Base-by-base conservation (phyloP, 2,329 filamentous ascomycete species). In the Pyrenophora seminiperda region DNA sequence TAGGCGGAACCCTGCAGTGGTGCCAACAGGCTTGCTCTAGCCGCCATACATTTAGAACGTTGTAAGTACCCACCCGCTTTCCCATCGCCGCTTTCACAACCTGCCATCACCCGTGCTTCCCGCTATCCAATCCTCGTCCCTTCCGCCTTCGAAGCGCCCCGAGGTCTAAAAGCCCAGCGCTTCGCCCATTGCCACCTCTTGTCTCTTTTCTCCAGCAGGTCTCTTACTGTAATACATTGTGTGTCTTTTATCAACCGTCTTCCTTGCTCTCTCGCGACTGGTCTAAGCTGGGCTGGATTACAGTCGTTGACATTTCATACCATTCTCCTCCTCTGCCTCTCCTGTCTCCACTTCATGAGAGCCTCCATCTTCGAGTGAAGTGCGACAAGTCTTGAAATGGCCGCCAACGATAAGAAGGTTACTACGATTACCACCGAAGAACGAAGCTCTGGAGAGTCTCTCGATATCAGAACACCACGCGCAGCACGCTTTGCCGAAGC, bases 401-500 rank as follows among this genome's bases (percentile, higher is more conserved):
- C 77, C 60, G 71, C 75, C 67, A 75, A 73, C 71, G 68, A 76
- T 65, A 76, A 75, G 60, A 75, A 74, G 65, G 67, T 65, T 58
- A 60, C 67, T 52, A 68, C 68, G 63, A 68, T 76, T 53, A 74
- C 70, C 47, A 67, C 77, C 59, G 68, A 71, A 60, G 71, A 72
- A 64, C 72, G 73, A 65, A 72, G 53, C 59, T 73, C 64, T 60
- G 70, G 56, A 72, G 73, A 67, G 41, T 75, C 73, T n/a, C 66
- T 71, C 47, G 77, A 76, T 41, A 66, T 80, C 58, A 89, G 88
- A 76, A 79, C 83, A 31, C 87, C 87, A 54, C 83, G 89, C 67
- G 88, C 87, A 62, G 87, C 89, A 64, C 86, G 89, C 67, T 93
- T 93, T 67, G 88, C 87, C 47, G 89, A 92, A 78, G 89, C 88